These are phyloP conservation scores for Solanum clarkiae DNA, from an alignment of 257 asterid species.

Conservation along the genomic window DNA sequence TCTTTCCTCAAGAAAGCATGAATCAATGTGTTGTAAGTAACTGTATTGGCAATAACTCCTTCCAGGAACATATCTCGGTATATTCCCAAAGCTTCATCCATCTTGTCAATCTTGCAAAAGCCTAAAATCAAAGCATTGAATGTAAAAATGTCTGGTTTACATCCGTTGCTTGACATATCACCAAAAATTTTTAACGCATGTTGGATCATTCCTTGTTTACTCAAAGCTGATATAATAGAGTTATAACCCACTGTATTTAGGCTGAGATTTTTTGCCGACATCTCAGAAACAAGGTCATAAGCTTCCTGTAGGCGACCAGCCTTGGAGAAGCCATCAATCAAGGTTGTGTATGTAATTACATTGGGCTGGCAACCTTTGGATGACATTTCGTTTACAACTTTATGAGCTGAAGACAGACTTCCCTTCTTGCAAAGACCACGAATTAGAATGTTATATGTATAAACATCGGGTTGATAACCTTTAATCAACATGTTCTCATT, in stretches of 20 bases:
- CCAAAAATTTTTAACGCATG: slow-evolving; percentile 39
- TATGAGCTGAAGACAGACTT: slow-evolving; percentile 45
- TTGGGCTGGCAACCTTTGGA: slow-evolving; percentile 45
- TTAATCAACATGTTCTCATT: slow-evolving; percentile 25
- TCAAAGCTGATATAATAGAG: slow-evolving; percentile 63
- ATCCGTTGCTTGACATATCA: slow-evolving; percentile 44
- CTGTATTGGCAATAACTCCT: slow-evolving; percentile 73
- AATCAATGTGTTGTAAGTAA: slow-evolving; percentile 75
- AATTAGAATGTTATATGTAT: slow-evolving; percentile 64
- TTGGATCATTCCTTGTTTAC: slow-evolving; percentile 47
- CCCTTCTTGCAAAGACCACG: slow-evolving; percentile 74
- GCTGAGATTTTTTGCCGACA: slow-evolving; percentile 44
- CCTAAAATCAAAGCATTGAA: slow-evolving; percentile 69
- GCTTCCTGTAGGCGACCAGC: slow-evolving; percentile 61
- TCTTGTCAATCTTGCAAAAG: slow-evolving; percentile 35
- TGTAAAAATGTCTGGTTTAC: slow-evolving; percentile 60
- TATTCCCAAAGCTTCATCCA: slow-evolving; percentile 58
- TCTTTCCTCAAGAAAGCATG: slow-evolving; percentile 43
- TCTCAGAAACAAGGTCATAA: slow-evolving; percentile 34
- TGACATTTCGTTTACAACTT: slow-evolving; percentile 38
- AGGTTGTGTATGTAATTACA: slow-evolving; percentile 56
- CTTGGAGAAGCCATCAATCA: slow-evolving; percentile 68
- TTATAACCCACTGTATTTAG: slow-evolving; percentile 73
- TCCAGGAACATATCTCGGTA: slow-evolving; percentile 65
- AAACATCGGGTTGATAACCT: slow-evolving; percentile 57